These are phyloP conservation scores for Inonotus hispidus DNA, from an alignment of 1,284 basidiomycete genomes.

Conservation along the genomic window DNA sequence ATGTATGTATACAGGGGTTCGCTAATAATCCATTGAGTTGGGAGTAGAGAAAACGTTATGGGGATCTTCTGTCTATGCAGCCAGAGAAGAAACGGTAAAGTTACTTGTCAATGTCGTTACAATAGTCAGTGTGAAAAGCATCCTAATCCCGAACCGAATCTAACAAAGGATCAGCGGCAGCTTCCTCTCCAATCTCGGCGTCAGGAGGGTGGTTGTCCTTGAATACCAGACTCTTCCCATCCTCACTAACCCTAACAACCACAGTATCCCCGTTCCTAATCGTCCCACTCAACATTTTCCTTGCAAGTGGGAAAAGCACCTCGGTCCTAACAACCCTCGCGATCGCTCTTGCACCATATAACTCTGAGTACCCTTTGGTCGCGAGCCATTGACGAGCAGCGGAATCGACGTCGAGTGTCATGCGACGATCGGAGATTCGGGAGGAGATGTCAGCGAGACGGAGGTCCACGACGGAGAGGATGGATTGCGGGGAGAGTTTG, in stretches of 20 bases:
- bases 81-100: too few species aligned
- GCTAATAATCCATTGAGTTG: neutral
- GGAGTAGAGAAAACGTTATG: neutral
- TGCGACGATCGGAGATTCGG: slow-evolving; percentile 59
- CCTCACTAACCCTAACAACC: slow-evolving; percentile 42
- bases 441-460: slow-evolving; percentile 71
- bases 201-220: slow-evolving; percentile 55
- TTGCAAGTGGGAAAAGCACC: slow-evolving; percentile 74
- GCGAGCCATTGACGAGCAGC: slow-evolving; percentile 72
- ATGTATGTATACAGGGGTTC: too few species aligned
- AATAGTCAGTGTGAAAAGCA: neutral
- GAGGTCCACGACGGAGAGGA: slow-evolving; percentile 73
- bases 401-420: slow-evolving; percentile 67
- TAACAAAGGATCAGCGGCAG: neutral
- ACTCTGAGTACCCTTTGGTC: slow-evolving; percentile 75
- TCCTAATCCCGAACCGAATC: neutral
- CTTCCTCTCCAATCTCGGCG: slow-evolving; percentile 5
- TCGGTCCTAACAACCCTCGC: slow-evolving; percentile 74
- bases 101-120: neutral
- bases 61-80: neutral
- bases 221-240: slow-evolving; percentile 44
- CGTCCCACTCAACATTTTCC: slow-evolving; percentile 68
- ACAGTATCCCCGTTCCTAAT: slow-evolving; percentile 59
- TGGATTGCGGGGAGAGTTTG: slow-evolving; percentile 70
- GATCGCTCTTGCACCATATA: slow-evolving; percentile 85